Conservation (phyloP, 2,329 filamentous ascomycete species). For the Septoria linicola region DNA sequence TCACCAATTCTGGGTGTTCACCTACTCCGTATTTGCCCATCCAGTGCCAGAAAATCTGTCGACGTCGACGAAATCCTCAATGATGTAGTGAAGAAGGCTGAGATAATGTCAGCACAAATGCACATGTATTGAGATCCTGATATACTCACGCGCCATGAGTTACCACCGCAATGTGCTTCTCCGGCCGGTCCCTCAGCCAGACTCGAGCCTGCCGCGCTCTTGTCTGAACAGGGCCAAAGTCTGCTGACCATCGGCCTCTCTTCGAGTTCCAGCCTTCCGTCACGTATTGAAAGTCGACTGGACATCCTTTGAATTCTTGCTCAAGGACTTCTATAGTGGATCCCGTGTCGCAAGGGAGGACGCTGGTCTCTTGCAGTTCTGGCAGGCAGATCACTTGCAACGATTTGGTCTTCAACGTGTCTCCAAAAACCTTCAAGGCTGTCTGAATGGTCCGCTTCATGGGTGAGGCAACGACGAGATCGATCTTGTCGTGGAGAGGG, state of each 20-base stretch:
- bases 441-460: conserved; percentile 80
- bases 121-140: too few relatives aligned
- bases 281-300: conserved; percentile 64
- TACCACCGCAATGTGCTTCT: conserved; percentile 72
- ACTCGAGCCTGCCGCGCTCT: conserved; percentile 62
- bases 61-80: conserved; percentile 71
- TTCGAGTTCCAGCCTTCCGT: conserved; percentile 70
- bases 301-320: conserved; percentile 59
- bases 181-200: conserved; percentile 54
- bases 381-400: conserved; percentile 65
- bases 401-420: conserved; percentile 48
- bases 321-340: conserved; percentile 55
- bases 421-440: conserved; percentile 66
- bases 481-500: conserved; percentile 63
- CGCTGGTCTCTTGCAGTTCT: conserved; percentile 74
- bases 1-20: background rate
- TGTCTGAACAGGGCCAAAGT: conserved; percentile 54
- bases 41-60: conserved; percentile 59
- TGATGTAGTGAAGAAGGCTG: conserved; percentile 80
- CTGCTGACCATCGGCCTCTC: conserved; percentile 47
- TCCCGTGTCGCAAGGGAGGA: conserved; percentile 74
- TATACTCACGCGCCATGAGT: conserved; percentile 62
- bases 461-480: conserved; percentile 73
- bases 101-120: too few relatives aligned
- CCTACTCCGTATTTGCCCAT: conserved; percentile 70